Conservation (phyloP, 2,329 filamentous ascomycete species). For the Aspergillus sp. region DNA sequence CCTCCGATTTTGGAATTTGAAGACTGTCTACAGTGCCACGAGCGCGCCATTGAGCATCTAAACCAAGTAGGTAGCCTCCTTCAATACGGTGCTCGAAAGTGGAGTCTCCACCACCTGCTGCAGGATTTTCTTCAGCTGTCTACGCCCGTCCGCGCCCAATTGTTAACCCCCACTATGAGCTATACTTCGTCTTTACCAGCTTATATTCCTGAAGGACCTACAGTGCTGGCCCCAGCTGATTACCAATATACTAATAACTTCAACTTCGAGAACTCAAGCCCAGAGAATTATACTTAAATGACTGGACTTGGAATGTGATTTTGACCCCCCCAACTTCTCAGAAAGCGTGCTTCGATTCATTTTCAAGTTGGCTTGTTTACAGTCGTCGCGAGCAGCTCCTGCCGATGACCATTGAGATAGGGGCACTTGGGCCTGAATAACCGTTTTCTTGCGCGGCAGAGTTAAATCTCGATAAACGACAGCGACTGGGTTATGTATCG, state of each 20-base stretch:
- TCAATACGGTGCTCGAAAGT: constrained; percentile 33
- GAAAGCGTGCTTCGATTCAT: neutral
- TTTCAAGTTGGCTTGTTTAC: neutral
- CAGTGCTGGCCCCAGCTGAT: constrained; percentile 8
- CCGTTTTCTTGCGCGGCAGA: neutral
- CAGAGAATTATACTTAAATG: neutral
- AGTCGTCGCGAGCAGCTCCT: neutral
- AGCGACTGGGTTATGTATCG: neutral
- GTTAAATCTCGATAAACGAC: neutral
- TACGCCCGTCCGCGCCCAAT: constrained; percentile 23
- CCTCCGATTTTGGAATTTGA: constrained; percentile 31
- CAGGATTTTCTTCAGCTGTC: constrained; percentile 36
- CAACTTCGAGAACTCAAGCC: constrained; percentile 11
- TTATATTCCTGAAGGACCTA: constrained; percentile 15
- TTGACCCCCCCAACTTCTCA: neutral
- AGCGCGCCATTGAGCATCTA: constrained; percentile 34
- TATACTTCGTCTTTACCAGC: constrained; percentile 20
- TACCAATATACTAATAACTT: constrained; percentile 15
- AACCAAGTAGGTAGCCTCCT: constrained; percentile 33
- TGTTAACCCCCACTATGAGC: constrained; percentile 23
- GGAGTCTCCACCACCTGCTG: constrained; percentile 30
- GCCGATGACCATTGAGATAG: neutral
- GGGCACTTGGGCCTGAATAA: too few relatives aligned
- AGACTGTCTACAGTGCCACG: constrained; percentile 34
- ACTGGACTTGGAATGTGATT: neutral